Conservation (phyloP, 2,329 filamentous ascomycete species). For the Curvularia hawaiiensis region DNA sequence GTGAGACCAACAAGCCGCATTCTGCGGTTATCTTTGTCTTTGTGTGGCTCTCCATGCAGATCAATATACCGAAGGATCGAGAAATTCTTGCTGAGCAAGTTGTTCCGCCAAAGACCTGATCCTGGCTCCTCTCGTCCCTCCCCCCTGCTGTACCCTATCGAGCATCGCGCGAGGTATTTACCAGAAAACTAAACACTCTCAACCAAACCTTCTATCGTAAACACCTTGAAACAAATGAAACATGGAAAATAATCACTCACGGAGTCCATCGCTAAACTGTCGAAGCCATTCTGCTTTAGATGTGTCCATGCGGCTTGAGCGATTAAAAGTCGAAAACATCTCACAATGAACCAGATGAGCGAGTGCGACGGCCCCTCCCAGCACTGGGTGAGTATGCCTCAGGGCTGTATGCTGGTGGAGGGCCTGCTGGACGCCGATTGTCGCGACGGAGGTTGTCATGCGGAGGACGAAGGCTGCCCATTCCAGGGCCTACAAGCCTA, state of each 20-base stretch:
- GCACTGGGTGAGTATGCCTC: not conserved
- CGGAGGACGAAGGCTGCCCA: not conserved
- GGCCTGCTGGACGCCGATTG: not conserved
- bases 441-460: not conserved
- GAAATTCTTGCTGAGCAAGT: not conserved
- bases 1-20: not conserved
- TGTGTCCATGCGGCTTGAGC: not conserved
- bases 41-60: not conserved
- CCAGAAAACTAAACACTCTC: not conserved
- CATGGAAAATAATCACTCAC: not conserved
- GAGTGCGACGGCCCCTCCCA: not conserved
- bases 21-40: not conserved
- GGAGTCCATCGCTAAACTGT: not conserved
- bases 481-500: not conserved
- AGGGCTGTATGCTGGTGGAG: not conserved
- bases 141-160: not conserved
- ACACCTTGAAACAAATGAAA: not conserved
- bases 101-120: not conserved
- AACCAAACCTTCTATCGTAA: not conserved
- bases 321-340: not conserved
- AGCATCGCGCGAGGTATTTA: conserved; percentile 5
- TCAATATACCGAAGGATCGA: not conserved
- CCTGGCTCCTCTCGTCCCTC: not conserved
- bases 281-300: too few relatives aligned
- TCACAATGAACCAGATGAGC: not conserved